Evolutionary conservation across 495 filamentous ascomycete species (phyloP), one percentile per base, ranked within the genome.

Genomic region (Aspergillus diversus): DNA sequence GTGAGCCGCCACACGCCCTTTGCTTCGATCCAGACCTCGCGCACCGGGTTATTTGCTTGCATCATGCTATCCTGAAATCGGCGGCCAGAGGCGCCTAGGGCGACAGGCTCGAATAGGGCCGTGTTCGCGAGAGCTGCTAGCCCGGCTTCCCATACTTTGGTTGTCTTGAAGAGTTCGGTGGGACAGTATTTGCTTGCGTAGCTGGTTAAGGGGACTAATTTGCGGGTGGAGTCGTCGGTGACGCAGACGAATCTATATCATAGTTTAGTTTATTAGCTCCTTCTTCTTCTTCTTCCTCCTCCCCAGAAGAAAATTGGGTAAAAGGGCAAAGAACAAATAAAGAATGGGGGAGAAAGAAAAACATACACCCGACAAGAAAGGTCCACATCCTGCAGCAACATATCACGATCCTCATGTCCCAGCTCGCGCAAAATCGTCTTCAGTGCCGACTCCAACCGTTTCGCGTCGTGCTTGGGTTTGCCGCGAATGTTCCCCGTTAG

Each of bases 191-290:
- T 73, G 60, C 73, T 73, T 0, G 64, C 58, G 69, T 84, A 84
- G 70, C 73, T 80, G 15, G 73, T 77, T 43, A 84, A 69, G 54
- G 71, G 71, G 27, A 77, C 75, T 16, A 74, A 77, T 11, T 78
- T 71, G 49, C 68, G 66, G 0, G 73, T 81, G 42, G 75, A 48
- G 46, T 75, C 75, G 57, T 75, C 78, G 59, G 74, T 80, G 5
- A 78, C 78, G 61, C 81, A 85, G 33, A 85, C 76, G 55, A 84
- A 84, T 31, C 83, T 86, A 33, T 8, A 9, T 43, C 35, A 60
- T 47, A 65, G 42, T 46, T 17, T 57, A 31, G 59, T 55, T n/a
- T 48, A 33, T 47, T 16, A 17, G 33, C 32, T 17, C 34, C 43
- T 43, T 34, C 4, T 27, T 27, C 31, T 33, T 50, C 21, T 27